Percentiles rank a stretch among this genome's conserved stretches.
These are phyloP conservation scores for Neurospora tetrasperma DNA, from an alignment of 495 filamentous ascomycete genomes.

Conservation along the genomic window DNA sequence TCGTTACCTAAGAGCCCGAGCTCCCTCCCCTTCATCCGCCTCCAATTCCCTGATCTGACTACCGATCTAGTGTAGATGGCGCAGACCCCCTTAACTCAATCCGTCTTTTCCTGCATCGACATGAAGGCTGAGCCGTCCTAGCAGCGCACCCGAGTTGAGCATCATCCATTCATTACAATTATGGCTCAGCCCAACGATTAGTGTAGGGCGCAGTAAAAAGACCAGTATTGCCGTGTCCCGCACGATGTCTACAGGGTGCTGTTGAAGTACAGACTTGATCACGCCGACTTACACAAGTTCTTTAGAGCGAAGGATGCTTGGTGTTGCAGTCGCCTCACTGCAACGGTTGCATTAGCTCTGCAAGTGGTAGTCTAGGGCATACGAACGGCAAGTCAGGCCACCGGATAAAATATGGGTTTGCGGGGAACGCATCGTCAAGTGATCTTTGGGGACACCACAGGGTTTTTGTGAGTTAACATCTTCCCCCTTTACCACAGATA, in stretches of 20 bases:
- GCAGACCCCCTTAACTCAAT: background rate
- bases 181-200: background rate
- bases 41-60: background rate
- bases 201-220: background rate
- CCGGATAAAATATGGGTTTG: background rate
- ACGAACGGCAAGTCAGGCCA: background rate
- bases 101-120: background rate
- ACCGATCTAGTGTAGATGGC: background rate
- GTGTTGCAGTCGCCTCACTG: background rate
- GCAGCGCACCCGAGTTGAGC: background rate
- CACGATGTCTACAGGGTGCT: background rate
- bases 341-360: background rate
- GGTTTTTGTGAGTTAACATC: background rate
- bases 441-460: background rate
- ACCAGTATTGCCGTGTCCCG: background rate
- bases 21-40: background rate
- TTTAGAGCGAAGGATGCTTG: background rate
- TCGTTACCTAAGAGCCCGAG: background rate
- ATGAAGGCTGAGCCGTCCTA: background rate
- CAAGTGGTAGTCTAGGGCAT: background rate
- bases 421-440: background rate
- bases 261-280: background rate
- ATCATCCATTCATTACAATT: background rate
- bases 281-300: background rate
- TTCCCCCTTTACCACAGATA: constrained; percentile 48